Evolutionary conservation across 1,284 basidiomycete species (phyloP).

Genomic region (Ustilago xerochloae): DNA sequence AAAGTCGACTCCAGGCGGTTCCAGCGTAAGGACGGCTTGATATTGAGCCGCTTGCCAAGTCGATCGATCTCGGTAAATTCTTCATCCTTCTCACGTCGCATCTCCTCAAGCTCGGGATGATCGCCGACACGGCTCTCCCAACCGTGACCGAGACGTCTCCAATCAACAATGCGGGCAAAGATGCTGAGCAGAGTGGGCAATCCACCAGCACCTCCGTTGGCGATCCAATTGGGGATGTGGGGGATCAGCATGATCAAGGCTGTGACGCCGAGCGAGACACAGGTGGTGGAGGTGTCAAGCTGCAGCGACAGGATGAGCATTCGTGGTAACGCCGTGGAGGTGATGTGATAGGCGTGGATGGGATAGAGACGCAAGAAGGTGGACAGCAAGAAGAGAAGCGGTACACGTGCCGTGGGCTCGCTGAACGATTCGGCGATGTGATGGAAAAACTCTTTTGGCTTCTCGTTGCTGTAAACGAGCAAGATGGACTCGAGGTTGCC

Average conservation of each 20-base stretch:
- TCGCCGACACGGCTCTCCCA: constrained; percentile 54
- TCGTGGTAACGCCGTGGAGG: constrained; percentile 54
- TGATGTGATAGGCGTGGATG: constrained; percentile 64
- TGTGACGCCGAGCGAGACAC: constrained; percentile 56
- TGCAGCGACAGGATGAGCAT: constrained; percentile 56
- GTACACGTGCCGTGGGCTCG: constrained; percentile 45
- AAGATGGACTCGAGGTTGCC: constrained; percentile 60
- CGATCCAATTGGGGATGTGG: constrained; percentile 64
- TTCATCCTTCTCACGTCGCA: constrained; percentile 53
- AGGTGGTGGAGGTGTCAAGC: constrained; percentile 58
- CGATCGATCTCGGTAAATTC: constrained; percentile 54
- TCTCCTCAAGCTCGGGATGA: constrained; percentile 31
- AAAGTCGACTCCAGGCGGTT: constrained; percentile 52
- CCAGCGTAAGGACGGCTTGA: constrained; percentile 52
- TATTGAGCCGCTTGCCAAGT: constrained; percentile 53
- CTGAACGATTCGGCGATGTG: constrained; percentile 56
- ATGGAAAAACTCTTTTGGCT: constrained; percentile 64
- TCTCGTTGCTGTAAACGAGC: constrained; percentile 53
- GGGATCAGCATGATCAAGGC: constrained; percentile 65
- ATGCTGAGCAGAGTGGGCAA: constrained; percentile 59
- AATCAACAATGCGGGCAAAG: constrained; percentile 62
- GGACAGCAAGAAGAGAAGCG: constrained; percentile 60
- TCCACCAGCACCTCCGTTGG: constrained; percentile 57
- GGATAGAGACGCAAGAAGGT: constrained; percentile 61
- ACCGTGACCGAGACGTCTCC: constrained; percentile 52